phyloP scores from a whole-genome alignment of 495 filamentous ascomycete genomes.

The Rostrohypoxylon terebratum region DNA sequence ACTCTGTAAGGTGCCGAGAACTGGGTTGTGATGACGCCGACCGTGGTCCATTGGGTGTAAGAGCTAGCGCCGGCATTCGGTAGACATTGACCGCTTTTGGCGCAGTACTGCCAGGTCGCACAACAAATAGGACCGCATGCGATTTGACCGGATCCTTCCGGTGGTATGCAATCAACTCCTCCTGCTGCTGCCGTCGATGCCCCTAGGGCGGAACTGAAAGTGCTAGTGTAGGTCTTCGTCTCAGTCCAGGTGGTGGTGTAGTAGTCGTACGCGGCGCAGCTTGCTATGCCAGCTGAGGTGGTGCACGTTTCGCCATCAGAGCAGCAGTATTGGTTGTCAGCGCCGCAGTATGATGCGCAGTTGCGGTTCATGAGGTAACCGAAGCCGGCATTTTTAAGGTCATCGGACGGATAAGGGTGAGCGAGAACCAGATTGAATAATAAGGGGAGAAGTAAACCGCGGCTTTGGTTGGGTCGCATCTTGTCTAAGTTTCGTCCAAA shows the following conservation, averaged over 20 bases:
- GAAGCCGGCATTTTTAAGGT: conserved; percentile 52
- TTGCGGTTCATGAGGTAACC: conserved; percentile 57
- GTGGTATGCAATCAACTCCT: conserved; percentile 63
- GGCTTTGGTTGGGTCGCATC: conserved; percentile 40
- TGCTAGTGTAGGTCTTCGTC: conserved; percentile 71
- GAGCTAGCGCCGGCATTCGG: conserved; percentile 52
- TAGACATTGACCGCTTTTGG: conserved; percentile 59
- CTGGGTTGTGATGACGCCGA: conserved; percentile 59
- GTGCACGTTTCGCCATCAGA: conserved; percentile 67
- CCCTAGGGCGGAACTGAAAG: conserved; percentile 63
- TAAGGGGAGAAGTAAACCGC: conserved; percentile 38
- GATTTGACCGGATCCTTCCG: conserved; percentile 65
- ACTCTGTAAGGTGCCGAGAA: conserved; percentile 73
- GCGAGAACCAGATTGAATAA: conserved; percentile 55
- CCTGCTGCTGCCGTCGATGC: conserved; percentile 54
- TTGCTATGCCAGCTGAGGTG: conserved; percentile 65
- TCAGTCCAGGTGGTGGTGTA: conserved; percentile 84
- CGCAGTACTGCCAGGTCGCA: conserved; percentile 76
- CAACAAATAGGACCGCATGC: conserved; percentile 83
- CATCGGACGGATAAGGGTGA: conserved; percentile 55
- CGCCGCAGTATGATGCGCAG: conserved; percentile 77
- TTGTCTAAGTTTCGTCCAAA: conserved; percentile 38
- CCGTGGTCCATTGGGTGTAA: conserved; percentile 51
- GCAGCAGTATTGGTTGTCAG: conserved; percentile 76
- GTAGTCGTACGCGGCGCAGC: conserved; percentile 62